Percentiles rank a stretch among this genome's conserved stretches.
These are phyloP conservation scores for Venustampulla echinocandica DNA, from an alignment of 495 filamentous ascomycete species.

Conservation along the genomic window DNA sequence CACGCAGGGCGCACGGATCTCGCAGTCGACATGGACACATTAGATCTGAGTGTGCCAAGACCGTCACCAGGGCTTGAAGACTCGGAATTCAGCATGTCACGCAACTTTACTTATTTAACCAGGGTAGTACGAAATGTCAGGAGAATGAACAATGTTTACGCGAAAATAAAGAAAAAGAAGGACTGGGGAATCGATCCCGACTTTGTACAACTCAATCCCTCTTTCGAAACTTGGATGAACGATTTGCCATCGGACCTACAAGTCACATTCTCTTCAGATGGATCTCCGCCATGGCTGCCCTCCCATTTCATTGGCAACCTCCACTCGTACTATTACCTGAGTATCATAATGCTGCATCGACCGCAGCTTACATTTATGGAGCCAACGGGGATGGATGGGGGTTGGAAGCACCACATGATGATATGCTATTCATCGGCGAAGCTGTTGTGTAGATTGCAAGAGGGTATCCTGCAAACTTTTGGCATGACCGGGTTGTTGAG, in stretches of 20 bases:
- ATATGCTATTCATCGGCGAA: slow-evolving; percentile 84
- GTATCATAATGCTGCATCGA: slow-evolving; percentile 78
- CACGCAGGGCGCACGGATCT: slow-evolving; percentile 70
- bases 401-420: slow-evolving; percentile 83
- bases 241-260: slow-evolving; percentile 74
- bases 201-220: slow-evolving; percentile 68
- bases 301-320: slow-evolving; percentile 89
- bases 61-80: slow-evolving; percentile 61
- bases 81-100: slow-evolving; percentile 65
- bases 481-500: slow-evolving; percentile 75
- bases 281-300: slow-evolving; percentile 74
- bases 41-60: slow-evolving; percentile 64
- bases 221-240: slow-evolving; percentile 63
- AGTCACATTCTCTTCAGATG: slow-evolving; percentile 68
- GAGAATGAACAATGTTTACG: slow-evolving; percentile 64
- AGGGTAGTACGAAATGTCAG: slow-evolving; percentile 71
- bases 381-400: slow-evolving; percentile 59
- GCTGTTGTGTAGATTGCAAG: slow-evolving; percentile 81
- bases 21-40: slow-evolving; percentile 61
- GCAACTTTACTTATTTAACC: slow-evolving; percentile 76
- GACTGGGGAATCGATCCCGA: slow-evolving; percentile 87
- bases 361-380: slow-evolving; percentile 76
- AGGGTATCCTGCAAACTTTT: slow-evolving; percentile 69
- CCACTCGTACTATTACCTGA: slow-evolving; percentile 86
- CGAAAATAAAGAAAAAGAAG: slow-evolving; percentile 66